Evolutionary conservation across 805 yeast genomes (phyloP).

Genomic region (Lachancea sp.): DNA sequence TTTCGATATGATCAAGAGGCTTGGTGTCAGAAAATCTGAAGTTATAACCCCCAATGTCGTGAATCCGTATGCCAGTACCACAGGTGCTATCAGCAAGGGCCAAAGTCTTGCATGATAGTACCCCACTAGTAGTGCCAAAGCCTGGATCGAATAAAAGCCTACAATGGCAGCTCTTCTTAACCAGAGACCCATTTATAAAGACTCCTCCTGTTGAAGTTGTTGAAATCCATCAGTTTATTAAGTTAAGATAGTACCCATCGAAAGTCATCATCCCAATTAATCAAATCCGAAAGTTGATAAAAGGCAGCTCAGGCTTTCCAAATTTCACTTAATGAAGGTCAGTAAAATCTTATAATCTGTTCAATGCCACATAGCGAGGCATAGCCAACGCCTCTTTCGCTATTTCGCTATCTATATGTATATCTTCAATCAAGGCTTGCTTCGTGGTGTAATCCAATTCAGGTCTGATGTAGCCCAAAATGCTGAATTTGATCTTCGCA

Average conservation of each 20-base stretch:
- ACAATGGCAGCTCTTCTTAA: constrained; percentile 36
- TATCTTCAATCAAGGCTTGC: constrained; percentile 82
- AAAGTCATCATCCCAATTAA: too few species aligned
- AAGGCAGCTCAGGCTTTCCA: too few species aligned
- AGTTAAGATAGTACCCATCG: too few species aligned
- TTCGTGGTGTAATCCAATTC: constrained; percentile 78
- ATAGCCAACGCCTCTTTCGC: constrained; percentile 45
- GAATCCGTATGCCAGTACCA: constrained; percentile 40
- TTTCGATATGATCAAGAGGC: constrained; percentile 58
- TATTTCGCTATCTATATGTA: constrained; percentile 67
- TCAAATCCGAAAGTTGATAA: too few species aligned
- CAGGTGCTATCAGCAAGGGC: constrained; percentile 14
- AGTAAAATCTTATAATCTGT: too few species aligned
- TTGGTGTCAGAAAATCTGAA: constrained; percentile 76
- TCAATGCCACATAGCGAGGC: constrained; percentile 37
- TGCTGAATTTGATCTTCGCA: constrained; percentile 56
- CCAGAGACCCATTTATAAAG: constrained; percentile 6
- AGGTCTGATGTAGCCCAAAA: constrained; percentile 87
- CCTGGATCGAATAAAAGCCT: constrained; percentile 4
- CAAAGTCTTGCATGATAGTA: not conserved
- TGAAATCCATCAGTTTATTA: not conserved
- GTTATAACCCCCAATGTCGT: constrained; percentile 70
- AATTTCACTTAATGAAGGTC: too few species aligned
- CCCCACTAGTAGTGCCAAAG: not conserved
- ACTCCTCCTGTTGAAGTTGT: not conserved